Conservation (phyloP, 1,284 basidiomycete species). For the Pascua guehoae region DNA sequence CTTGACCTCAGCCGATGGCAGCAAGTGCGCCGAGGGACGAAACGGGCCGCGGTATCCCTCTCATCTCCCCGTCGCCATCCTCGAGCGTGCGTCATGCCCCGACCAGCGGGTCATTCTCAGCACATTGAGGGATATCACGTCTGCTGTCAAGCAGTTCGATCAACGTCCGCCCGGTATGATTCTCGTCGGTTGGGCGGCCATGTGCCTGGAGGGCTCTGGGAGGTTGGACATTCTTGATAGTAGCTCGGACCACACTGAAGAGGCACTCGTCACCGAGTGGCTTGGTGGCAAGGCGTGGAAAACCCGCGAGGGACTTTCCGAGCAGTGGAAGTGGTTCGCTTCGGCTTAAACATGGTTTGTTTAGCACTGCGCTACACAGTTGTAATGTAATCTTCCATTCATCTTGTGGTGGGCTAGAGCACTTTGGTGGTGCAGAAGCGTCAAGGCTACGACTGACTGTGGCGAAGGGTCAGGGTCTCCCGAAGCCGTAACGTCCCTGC, state of each 20-base stretch:
- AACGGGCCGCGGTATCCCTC: conserved; percentile 66
- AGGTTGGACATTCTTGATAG: conserved; percentile 54
- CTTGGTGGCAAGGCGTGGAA: conserved; percentile 31
- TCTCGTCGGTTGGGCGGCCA: conserved; percentile 79
- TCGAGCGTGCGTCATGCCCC: conserved; percentile 86
- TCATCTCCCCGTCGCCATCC: conserved; percentile 79
- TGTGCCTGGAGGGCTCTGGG: conserved; percentile 55
- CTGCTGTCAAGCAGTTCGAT: conserved; percentile 72
- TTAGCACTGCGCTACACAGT: no score
- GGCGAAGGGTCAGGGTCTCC: no score
- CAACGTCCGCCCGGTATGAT: conserved; percentile 95
- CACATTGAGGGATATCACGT: conserved; percentile 69
- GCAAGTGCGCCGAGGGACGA: conserved; percentile 28
- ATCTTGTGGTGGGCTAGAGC: no score
- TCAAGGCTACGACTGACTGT: no score
- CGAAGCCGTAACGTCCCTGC: no score
- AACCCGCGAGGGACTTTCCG: conserved; percentile 39
- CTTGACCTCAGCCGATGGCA: conserved; percentile 45
- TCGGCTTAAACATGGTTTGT: not conserved
- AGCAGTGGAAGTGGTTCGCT: conserved; percentile 13
- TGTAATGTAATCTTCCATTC: no score
- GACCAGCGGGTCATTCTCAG: conserved; percentile 84
- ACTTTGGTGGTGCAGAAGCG: no score
- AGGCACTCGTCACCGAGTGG: conserved; percentile 40
- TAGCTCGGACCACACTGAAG: conserved; percentile 34